Conservation (phyloP, 2,329 filamentous ascomycete genomes). For the Talaromyces sp. region DNA sequence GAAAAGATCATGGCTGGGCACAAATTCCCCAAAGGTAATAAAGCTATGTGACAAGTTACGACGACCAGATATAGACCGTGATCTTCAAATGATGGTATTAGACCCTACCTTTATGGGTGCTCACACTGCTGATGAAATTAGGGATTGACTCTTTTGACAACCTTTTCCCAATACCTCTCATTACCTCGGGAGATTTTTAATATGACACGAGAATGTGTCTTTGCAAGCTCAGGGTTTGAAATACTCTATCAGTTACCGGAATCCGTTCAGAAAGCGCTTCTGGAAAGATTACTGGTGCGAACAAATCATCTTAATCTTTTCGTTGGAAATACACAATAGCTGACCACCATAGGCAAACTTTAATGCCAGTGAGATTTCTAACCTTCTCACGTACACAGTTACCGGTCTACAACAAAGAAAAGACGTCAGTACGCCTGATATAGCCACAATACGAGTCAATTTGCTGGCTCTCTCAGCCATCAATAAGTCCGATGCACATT, state of each 20-base stretch:
- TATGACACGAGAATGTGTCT: conserved; percentile 19
- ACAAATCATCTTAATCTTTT: not conserved
- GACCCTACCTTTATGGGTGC: not conserved
- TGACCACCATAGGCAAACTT: conserved; percentile 17
- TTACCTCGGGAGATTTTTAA: conserved; percentile 23
- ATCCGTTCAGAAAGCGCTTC: conserved; percentile 20
- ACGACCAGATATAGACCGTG: conserved; percentile 20
- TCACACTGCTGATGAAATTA: conserved; percentile 12
- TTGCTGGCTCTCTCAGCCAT: conserved; percentile 20
- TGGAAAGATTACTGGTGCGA: conserved; percentile 37
- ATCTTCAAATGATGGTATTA: conserved; percentile 30
- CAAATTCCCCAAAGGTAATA: conserved; percentile 27
- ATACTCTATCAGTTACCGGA: conserved; percentile 19
- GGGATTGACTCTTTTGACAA: conserved; percentile 27
- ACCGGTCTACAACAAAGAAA: conserved; percentile 15
- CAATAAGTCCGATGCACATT: conserved; percentile 5
- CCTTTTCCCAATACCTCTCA: conserved; percentile 18
- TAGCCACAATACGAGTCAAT: conserved; percentile 19
- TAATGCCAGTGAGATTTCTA: conserved; percentile 17
- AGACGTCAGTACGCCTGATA: not conserved
- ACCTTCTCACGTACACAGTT: conserved; percentile 19
- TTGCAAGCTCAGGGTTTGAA: conserved; percentile 19
- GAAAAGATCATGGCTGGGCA: conserved; percentile 28
- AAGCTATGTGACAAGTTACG: conserved; percentile 35
- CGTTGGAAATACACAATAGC: not conserved